Conservation (phyloP, 345 rosid species). For the Geranium rotundifolium region DNA sequence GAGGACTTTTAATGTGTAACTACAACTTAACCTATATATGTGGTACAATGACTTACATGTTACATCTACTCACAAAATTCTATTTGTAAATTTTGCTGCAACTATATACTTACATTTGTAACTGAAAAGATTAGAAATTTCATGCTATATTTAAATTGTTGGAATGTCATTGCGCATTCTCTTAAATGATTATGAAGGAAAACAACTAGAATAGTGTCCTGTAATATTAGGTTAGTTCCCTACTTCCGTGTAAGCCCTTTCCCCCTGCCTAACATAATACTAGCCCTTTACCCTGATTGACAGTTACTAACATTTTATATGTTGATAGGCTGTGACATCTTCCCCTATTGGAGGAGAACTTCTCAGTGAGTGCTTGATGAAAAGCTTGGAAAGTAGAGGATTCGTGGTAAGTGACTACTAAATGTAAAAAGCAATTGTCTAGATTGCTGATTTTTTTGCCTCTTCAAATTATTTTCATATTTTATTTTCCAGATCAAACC, state of each 20-base stretch:
- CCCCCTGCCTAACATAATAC: neutral
- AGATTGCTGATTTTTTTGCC: constrained; percentile 5
- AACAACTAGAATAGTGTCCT: no score
- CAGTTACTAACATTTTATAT: constrained; percentile 8
- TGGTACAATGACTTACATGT: no score
- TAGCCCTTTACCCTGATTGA: no score
- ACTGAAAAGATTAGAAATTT: no score
- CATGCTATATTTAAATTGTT: no score
- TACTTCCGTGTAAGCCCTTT: neutral
- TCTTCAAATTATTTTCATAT: constrained; percentile 11
- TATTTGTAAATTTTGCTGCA: no score
- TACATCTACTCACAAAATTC: no score
- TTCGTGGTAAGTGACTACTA: constrained; percentile 42
- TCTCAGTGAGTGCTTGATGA: constrained; percentile 86
- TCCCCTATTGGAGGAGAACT: constrained; percentile 92
- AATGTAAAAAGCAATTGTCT: neutral
- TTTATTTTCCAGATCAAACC: constrained; percentile 68
- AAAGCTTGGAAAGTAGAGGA: constrained; percentile 97
- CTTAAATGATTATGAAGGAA: no score
- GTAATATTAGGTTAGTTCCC: no score
- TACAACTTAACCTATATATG: no score
- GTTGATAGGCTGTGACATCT: constrained; percentile 54
- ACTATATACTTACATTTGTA: no score
- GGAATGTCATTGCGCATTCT: neutral
- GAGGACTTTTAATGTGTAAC: no score